Evolutionary conservation across 257 asterid species (phyloP).

Genomic region (Ilex asprella): DNA sequence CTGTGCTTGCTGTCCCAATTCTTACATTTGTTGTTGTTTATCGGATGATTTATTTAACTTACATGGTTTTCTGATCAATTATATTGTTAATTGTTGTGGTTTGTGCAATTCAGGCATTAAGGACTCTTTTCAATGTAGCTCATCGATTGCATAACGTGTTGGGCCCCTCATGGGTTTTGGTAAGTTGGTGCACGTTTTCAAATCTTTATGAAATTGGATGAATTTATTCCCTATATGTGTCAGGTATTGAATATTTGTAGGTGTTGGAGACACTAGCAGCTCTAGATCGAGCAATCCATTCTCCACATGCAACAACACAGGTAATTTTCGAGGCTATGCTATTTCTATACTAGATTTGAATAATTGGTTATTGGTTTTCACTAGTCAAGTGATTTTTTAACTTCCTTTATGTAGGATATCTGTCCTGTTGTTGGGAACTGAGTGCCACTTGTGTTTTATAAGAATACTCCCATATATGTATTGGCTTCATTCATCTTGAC

Average conservation of each 20-base stretch:
- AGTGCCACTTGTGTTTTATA: too few relatives aligned
- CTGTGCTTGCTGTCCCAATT: not conserved
- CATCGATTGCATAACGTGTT: slow-evolving; percentile 88
- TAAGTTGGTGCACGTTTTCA: slow-evolving; percentile 28
- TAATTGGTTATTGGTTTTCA: not conserved
- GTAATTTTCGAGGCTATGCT: slow-evolving; percentile 27
- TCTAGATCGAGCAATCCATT: slow-evolving; percentile 92
- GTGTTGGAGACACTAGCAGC: slow-evolving; percentile 95
- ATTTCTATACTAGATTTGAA: too few relatives aligned
- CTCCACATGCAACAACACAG: slow-evolving; percentile 98
- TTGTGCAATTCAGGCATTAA: slow-evolving; percentile 53
- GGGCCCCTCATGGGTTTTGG: slow-evolving; percentile 99
- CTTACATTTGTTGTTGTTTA: not conserved
- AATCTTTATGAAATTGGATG: not conserved
- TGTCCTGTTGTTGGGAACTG: too few relatives aligned
- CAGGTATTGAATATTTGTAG: slow-evolving; percentile 31
- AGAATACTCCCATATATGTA: too few relatives aligned
- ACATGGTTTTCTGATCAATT: not conserved
- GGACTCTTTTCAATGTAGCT: slow-evolving; percentile 96
- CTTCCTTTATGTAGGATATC: not conserved
- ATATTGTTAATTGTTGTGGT: not conserved
- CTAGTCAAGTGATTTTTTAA: too few relatives aligned
- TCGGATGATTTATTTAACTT: too few relatives aligned
- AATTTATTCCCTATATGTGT: slow-evolving; percentile 12
- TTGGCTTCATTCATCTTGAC: too few relatives aligned